These are phyloP conservation scores for Penicillium longicatenatum DNA, from an alignment of 495 filamentous ascomycete genomes.

Conservation along the genomic window DNA sequence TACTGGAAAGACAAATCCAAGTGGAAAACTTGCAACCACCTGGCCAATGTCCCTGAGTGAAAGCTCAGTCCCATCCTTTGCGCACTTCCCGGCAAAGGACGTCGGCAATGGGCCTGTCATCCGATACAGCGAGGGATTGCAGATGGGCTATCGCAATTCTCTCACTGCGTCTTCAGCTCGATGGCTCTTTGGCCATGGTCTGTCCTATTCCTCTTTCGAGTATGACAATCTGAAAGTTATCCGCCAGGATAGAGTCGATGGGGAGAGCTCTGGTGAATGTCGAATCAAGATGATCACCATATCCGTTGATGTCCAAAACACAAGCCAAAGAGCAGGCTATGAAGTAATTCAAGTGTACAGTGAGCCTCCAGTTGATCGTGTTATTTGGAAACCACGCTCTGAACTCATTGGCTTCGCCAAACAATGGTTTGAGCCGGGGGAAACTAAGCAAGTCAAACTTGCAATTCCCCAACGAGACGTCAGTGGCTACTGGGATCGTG, in stretches of 20 bases:
- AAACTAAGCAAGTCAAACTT: background rate
- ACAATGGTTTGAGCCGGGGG: constrained; percentile 3
- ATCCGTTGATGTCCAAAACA: constrained; percentile 6
- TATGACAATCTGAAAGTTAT: constrained; percentile 10
- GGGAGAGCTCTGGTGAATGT: too few relatives aligned
- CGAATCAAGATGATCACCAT: background rate
- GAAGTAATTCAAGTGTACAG: constrained; percentile 3
- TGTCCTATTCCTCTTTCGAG: constrained; percentile 41
- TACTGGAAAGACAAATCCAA: constrained; percentile 46
- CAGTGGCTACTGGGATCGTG: constrained; percentile 8
- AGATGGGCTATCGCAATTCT: constrained; percentile 31
- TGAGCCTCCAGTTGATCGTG: constrained; percentile 2
- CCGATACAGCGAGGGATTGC: constrained; percentile 29
- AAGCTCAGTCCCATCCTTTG: constrained; percentile 44
- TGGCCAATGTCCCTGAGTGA: constrained; percentile 39
- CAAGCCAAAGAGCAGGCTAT: background rate
- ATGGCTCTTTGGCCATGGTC: constrained; percentile 37
- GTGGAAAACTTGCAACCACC: constrained; percentile 41
- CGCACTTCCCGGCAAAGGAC: constrained; percentile 3
- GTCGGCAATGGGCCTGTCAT: constrained; percentile 3
- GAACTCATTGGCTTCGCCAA: constrained; percentile 4
- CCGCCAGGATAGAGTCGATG: background rate
- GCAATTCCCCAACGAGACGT: constrained; percentile 3
- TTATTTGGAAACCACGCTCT: constrained; percentile 4
- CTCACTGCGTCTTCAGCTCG: constrained; percentile 29